These are phyloP conservation scores for Cyclotella distinguenda DNA, from an alignment of 108 stramenopile genomes.

Conservation along the genomic window DNA sequence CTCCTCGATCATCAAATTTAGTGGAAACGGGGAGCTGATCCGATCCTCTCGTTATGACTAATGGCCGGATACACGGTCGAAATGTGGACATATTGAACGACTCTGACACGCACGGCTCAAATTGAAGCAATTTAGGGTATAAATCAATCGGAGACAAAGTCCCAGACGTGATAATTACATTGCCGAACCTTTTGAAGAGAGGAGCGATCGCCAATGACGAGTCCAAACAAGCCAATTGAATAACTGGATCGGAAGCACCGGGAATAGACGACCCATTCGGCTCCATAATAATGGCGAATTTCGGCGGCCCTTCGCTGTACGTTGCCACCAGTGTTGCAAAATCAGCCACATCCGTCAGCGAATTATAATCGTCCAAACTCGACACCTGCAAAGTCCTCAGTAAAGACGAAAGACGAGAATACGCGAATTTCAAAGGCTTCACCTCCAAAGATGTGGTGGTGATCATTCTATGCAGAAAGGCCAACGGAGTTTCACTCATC, in stretches of 20 bases:
- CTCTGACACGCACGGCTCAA: constrained; percentile 92
- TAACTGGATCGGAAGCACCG: constrained; percentile 79
- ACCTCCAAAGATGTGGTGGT: constrained; percentile 89
- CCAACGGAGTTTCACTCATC: constrained; percentile 89
- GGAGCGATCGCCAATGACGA: constrained; percentile 97
- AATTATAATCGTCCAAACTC: constrained; percentile 89
- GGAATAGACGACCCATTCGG: constrained; percentile 87
- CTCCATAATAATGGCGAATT: constrained; percentile 96
- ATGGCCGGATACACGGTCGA: constrained; percentile 95
- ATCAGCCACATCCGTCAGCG: constrained; percentile 94
- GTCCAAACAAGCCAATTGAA: constrained; percentile 96
- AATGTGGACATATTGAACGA: constrained; percentile 98
- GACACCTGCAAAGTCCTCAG: constrained; percentile 87
- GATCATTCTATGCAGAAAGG: constrained; percentile 93
- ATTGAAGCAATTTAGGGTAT: constrained; percentile 97
- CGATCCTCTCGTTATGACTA: constrained; percentile 94
- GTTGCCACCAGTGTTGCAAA: constrained; percentile 95
- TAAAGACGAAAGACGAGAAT: constrained; percentile 89
- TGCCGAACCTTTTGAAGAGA: constrained; percentile 95
- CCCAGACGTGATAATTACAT: constrained; percentile 96
- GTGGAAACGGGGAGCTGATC: constrained; percentile 91
- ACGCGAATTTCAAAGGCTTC: constrained; percentile 94
- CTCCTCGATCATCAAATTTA: constrained; percentile 87
- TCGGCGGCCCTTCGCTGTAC: constrained; percentile 90
- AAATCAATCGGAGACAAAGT: constrained; percentile 98